Evolutionary conservation across 805 yeast genomes (phyloP).

Genomic region (Saturnispora silvae): DNA sequence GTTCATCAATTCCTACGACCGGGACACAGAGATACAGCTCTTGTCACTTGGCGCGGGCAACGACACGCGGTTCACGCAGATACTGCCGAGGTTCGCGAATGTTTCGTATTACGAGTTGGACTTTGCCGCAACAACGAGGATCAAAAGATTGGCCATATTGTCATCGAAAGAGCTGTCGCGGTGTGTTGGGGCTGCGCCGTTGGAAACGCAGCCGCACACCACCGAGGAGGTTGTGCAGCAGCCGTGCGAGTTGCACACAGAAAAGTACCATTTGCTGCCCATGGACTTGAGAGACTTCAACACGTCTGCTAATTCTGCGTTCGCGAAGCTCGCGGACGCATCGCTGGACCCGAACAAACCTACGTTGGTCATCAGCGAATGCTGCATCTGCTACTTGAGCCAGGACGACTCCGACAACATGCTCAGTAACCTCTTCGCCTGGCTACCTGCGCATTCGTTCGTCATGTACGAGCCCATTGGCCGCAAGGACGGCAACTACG

Average conservation of each 20-base stretch:
- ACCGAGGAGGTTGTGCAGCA: constrained; percentile 10
- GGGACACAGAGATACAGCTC: constrained; percentile 32
- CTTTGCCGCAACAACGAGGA: constrained; percentile 41
- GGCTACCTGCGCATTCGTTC: constrained; percentile 23
- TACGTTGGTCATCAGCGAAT: constrained; percentile 60
- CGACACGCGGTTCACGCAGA: constrained; percentile 54
- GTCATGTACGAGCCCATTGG: constrained; percentile 64
- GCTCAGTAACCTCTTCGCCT: constrained; percentile 30
- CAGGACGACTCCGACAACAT: constrained; percentile 38
- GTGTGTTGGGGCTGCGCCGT: not conserved
- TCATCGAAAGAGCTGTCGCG: constrained; percentile 15
- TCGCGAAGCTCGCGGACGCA: not conserved
- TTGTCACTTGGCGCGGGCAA: constrained; percentile 76
- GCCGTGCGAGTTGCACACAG: constrained; percentile 6
- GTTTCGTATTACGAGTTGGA: constrained; percentile 52
- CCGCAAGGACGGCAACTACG: constrained; percentile 36
- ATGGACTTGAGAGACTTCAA: constrained; percentile 40
- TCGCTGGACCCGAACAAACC: constrained; percentile 29
- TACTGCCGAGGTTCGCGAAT: constrained; percentile 27
- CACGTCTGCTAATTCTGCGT: not conserved
- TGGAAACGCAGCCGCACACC: constrained; percentile 9
- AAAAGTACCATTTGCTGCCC: constrained; percentile 42
- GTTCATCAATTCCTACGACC: constrained; percentile 27
- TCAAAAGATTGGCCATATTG: constrained; percentile 41
- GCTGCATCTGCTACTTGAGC: constrained; percentile 62